These are phyloP conservation scores for Crucihimalaya himalaica DNA, from an alignment of 345 rosid species.

Conservation along the genomic window DNA sequence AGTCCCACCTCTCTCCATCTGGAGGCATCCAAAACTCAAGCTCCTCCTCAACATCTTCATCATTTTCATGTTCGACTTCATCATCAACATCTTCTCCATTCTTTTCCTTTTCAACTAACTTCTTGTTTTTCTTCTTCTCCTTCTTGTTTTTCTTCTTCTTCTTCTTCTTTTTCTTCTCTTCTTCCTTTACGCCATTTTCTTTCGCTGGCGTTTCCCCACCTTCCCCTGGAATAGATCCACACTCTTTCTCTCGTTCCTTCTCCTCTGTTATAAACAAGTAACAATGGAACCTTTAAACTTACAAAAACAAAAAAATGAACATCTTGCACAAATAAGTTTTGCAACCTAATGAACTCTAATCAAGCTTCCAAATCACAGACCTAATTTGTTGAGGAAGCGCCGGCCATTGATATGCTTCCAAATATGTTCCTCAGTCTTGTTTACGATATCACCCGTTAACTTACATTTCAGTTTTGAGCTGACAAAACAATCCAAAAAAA, in stretches of 20 bases:
- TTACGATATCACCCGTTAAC: constrained; percentile 84
- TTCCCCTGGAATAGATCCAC: constrained; percentile 36
- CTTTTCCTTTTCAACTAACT: constrained; percentile 11
- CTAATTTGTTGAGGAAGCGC: constrained; percentile 83
- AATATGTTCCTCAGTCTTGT: constrained; percentile 91
- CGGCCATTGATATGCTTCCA: constrained; percentile 95
- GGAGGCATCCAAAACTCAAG: constrained; percentile 92
- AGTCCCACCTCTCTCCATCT: constrained; percentile 63
- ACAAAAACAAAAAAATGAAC: neutral
- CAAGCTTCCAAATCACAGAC: constrained; percentile 42
- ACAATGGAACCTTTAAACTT: neutral
- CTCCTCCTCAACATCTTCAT: constrained; percentile 48
- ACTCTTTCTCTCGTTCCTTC: constrained; percentile 59
- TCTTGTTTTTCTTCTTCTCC: constrained; percentile 40
- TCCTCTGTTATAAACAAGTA: constrained; percentile 54
- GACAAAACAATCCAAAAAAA: constrained; percentile 13
- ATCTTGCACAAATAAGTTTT: neutral
- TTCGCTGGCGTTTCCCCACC: constrained; percentile 20
- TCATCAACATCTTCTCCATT: constrained; percentile 17
- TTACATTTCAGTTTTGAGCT: constrained; percentile 85
- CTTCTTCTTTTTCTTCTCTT: constrained; percentile 40
- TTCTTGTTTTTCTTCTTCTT: constrained; percentile 41
- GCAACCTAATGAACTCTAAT: neutral
- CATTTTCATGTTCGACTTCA: constrained; percentile 30
- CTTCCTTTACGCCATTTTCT: constrained; percentile 37